These are phyloP conservation scores for Dalbergia cultrata DNA, from an alignment of 306 rosid genomes.

Conservation along the genomic window DNA sequence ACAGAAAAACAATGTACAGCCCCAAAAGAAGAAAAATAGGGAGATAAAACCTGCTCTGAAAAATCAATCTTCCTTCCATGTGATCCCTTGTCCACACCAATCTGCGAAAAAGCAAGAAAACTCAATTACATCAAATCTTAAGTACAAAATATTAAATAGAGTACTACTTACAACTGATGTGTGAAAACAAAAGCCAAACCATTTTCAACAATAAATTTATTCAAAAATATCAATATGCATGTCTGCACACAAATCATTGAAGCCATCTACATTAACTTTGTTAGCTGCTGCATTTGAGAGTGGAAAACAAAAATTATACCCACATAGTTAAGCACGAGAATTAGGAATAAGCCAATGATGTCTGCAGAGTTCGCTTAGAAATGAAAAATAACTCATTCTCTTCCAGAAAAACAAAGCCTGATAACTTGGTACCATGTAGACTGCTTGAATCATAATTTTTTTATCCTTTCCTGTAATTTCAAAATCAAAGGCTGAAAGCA, in stretches of 20 bases:
- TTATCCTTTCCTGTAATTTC: neutral
- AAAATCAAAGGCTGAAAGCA: neutral
- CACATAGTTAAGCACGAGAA: neutral
- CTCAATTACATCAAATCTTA: neutral
- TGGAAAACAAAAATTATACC: conserved; percentile 6
- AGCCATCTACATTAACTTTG: neutral
- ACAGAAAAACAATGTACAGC: neutral
- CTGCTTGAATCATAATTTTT: neutral
- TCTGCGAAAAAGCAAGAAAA: conserved; percentile 51
- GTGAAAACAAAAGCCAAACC: conserved; percentile 12
- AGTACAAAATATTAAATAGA: neutral
- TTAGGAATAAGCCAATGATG: conserved; percentile 1
- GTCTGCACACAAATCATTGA: neutral
- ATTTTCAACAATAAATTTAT: conserved; percentile 10
- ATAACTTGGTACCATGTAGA: neutral
- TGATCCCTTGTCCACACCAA: conserved; percentile 94
- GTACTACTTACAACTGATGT: conserved; percentile 19
- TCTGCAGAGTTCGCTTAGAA: neutral
- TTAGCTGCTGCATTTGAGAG: neutral
- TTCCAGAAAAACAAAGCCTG: neutral
- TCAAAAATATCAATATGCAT: neutral
- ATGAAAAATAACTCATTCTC: neutral
- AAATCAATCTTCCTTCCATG: conserved; percentile 72
- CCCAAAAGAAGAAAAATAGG: neutral
- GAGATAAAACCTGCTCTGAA: conserved; percentile 68